Evolutionary conservation across 1,284 basidiomycete species (phyloP).

Genomic region (Heterobasidion occidentale): DNA sequence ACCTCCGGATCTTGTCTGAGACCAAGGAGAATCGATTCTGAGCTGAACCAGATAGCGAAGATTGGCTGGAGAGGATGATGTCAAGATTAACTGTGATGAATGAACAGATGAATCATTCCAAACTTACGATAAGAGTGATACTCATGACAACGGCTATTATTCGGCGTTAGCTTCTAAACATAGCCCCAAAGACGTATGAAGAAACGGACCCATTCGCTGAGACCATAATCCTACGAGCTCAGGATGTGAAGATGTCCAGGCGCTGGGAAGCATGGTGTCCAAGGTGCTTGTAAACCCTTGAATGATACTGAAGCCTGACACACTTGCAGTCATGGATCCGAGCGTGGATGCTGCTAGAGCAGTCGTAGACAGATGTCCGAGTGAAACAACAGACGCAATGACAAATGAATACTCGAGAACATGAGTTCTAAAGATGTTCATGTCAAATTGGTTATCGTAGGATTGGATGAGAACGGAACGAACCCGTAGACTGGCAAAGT

Average conservation of each 20-base stretch:
- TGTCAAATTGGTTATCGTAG: neutral
- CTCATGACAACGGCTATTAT: conserved; percentile 58
- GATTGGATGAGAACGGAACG: conserved; percentile 13
- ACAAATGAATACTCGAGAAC: conserved; percentile 69
- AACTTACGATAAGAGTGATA: conserved; percentile 47
- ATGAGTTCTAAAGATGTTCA: conserved; percentile 48
- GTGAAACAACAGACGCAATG: conserved; percentile 70
- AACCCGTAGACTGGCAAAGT: conserved; percentile 63
- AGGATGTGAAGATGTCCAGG: conserved; percentile 84
- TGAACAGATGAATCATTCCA: neutral
- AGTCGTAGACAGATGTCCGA: conserved; percentile 79
- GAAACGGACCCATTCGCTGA: conserved; percentile 69
- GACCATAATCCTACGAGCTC: conserved; percentile 86
- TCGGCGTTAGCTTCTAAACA: neutral
- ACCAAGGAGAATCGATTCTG: conserved; percentile 69
- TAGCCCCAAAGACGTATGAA: neutral
- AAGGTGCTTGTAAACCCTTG: conserved; percentile 81
- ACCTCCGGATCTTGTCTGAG: conserved; percentile 86
- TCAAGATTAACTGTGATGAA: neutral
- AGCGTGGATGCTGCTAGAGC: conserved; percentile 83
- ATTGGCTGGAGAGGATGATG: conserved; percentile 44
- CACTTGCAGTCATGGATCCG: conserved; percentile 82
- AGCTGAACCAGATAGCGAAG: conserved; percentile 70
- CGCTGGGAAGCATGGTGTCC: conserved; percentile 85
- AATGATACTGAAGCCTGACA: conserved; percentile 67